A percentile compares a stretch with the other conserved stretches of the same genome.
phyloP scores from a whole-genome alignment of 2,329 filamentous ascomycete species.

The Trichoderma sp. region DNA sequence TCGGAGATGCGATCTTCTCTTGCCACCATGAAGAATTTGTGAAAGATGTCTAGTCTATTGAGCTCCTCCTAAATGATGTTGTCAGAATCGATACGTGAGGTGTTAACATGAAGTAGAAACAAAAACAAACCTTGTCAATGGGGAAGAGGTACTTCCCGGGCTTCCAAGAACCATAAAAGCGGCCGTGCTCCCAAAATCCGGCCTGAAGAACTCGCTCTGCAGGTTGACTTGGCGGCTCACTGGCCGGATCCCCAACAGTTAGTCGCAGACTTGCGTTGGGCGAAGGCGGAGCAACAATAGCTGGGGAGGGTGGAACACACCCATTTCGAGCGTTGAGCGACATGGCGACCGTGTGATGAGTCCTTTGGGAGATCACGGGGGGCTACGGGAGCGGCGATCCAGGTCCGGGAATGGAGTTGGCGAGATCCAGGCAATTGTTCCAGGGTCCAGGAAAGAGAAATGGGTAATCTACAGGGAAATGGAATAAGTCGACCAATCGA shows the following conservation, averaged over 20 bases:
- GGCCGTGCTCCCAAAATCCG: constrained; percentile 58
- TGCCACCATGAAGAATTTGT: constrained; percentile 70
- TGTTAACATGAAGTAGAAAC: neutral
- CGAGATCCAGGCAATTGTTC: neutral
- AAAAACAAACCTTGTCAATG: constrained; percentile 50
- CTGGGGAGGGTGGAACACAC: constrained; percentile 26
- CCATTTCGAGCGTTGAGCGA: constrained; percentile 30
- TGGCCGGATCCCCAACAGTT: constrained; percentile 21
- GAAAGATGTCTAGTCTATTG: constrained; percentile 77
- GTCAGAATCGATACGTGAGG: constrained; percentile 21
- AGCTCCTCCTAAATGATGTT: constrained; percentile 56
- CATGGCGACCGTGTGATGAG: constrained; percentile 30
- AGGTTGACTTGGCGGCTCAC: constrained; percentile 21
- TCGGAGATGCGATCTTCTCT: constrained; percentile 44
- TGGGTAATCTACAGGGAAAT: neutral
- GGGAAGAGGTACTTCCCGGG: constrained; percentile 72
- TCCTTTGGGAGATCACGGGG: neutral
- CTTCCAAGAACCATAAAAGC: constrained; percentile 66
- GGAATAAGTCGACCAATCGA: neutral
- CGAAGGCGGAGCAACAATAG: constrained; percentile 13
- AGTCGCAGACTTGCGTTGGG: constrained; percentile 19
- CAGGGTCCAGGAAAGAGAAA: neutral
- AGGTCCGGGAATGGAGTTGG: neutral
- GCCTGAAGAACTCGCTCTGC: constrained; percentile 26
- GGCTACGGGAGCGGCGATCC: neutral